Percentiles rank a stretch among this genome's conserved stretches.
phyloP scores from a whole-genome alignment of 768 basidiomycete species.

The Mycena vulgaris region DNA sequence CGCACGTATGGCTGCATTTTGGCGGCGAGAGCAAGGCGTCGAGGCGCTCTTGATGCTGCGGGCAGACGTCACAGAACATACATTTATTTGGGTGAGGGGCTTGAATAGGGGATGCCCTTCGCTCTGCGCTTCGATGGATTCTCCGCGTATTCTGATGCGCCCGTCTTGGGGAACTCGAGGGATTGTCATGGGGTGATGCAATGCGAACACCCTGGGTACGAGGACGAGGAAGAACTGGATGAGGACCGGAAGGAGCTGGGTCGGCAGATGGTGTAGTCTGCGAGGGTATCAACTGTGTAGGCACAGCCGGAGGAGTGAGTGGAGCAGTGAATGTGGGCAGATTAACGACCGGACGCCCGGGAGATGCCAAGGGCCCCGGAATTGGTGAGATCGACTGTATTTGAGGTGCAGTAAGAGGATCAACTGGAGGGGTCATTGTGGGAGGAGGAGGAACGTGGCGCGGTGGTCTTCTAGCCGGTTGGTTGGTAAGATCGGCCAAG shows the following conservation, averaged over 20 bases:
- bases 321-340: no score
- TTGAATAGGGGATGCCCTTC: not conserved
- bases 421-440: not conserved
- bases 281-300: no score
- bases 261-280: no score
- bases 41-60: conserved; percentile 19
- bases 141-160: not conserved
- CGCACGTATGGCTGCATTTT: not conserved
- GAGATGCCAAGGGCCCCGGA: not conserved
- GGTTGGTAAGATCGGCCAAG: not conserved
- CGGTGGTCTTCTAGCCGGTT: not conserved
- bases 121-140: not conserved
- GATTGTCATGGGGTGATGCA: not conserved
- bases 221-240: no score
- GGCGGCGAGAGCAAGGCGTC: not conserved
- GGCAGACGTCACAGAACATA: conserved; percentile 17
- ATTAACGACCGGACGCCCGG: not conserved
- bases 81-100: not conserved
- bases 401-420: not conserved
- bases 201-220: no score
- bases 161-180: not conserved
- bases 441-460: not conserved
- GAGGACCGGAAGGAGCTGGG: no score
- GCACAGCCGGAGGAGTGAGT: no score
- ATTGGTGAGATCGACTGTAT: not conserved